Evolutionary conservation across 257 asterid genomes (phyloP).

Genomic region (Solanum pinnatisectum): DNA sequence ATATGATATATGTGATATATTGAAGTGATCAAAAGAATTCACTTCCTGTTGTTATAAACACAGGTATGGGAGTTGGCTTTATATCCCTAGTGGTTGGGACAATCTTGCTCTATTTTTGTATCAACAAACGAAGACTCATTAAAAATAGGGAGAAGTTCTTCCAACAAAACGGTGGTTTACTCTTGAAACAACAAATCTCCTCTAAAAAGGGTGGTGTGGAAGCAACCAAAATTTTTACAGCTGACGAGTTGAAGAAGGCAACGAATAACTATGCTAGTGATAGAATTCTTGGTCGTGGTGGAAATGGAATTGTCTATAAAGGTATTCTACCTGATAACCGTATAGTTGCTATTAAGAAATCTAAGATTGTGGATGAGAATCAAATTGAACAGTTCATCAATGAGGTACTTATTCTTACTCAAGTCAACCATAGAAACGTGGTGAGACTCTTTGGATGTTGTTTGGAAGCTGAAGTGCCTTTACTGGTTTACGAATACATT

Average conservation of each 20-base stretch:
- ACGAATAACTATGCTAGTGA: constrained; percentile 36
- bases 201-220: constrained; percentile 1
- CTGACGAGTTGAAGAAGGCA: constrained; percentile 26
- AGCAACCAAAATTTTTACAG: constrained; percentile 18
- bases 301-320: constrained; percentile 39
- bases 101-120: background rate
- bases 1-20: background rate
- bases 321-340: constrained; percentile 21
- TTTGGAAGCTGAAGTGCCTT: constrained; percentile 40
- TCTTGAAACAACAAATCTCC: constrained; percentile 26
- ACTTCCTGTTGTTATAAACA: background rate
- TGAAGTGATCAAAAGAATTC: background rate
- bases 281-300: constrained; percentile 41
- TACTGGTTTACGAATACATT: constrained; percentile 37
- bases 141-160: constrained; percentile 25
- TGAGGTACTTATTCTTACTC: constrained; percentile 48
- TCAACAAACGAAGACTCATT: background rate
- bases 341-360: constrained; percentile 44
- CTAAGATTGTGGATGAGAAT: constrained; percentile 28
- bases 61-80: background rate
- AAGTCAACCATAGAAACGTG: constrained; percentile 47
- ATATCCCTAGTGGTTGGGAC: background rate
- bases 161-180: constrained; percentile 44
- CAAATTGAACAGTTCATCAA: constrained; percentile 60
- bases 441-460: constrained; percentile 59